Evolutionary conservation across 179 eudicot genomes (phyloP).

Genomic region (Actinidia arguta): DNA sequence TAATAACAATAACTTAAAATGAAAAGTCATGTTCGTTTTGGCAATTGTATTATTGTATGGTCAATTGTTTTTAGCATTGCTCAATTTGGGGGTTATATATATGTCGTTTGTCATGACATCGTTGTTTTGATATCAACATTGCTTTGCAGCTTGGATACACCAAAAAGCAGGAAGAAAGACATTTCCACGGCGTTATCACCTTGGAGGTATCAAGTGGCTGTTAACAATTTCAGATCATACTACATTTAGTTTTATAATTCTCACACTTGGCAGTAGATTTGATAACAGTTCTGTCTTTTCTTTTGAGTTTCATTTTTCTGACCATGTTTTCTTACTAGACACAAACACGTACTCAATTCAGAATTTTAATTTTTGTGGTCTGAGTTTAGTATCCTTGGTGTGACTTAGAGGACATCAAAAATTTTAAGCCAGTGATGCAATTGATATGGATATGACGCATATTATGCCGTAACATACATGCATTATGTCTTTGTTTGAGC

Average conservation of each 20-base stretch:
- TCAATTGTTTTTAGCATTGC: background rate
- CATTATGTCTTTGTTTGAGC: no score
- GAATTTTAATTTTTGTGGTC: background rate
- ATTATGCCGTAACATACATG: background rate
- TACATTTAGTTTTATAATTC: background rate
- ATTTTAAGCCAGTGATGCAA: background rate
- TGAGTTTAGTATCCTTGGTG: no score
- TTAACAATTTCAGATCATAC: background rate
- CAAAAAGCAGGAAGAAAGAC: constrained; percentile 95
- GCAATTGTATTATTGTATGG: background rate
- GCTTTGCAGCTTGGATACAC: constrained; percentile 96
- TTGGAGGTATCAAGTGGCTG: constrained; percentile 71
- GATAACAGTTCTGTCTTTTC: background rate
- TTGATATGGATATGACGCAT: background rate
- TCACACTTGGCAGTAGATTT: background rate
- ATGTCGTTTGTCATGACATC: background rate
- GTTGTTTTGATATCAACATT: constrained; percentile 11
- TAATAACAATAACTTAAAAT: background rate
- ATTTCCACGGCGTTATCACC: constrained; percentile 95
- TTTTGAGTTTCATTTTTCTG: background rate
- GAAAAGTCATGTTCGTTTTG: background rate
- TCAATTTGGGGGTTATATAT: background rate
- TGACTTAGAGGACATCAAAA: background rate
- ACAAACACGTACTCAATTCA: background rate
- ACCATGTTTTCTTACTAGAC: background rate